Conservation (phyloP, 805 yeast species). For the Nakazawaea wyomingensis region DNA sequence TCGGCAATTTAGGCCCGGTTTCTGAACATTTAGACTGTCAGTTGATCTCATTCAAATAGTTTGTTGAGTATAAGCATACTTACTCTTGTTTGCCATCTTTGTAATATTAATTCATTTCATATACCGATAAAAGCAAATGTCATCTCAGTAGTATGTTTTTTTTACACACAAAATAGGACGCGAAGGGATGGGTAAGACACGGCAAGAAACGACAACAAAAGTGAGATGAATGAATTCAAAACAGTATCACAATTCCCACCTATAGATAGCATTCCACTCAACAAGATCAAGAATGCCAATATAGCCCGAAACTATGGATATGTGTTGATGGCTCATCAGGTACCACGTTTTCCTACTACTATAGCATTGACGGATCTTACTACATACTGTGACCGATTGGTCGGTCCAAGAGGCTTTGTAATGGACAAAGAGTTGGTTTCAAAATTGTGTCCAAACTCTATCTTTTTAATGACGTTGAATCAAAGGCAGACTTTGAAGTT, state of each 20-base stretch:
- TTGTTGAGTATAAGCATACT: too few relatives aligned
- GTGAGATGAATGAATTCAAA: neutral
- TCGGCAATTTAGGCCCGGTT: constrained; percentile 15
- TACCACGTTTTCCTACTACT: neutral
- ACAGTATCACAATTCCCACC: constrained; percentile 7
- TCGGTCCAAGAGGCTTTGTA: neutral
- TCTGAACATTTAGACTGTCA: constrained; percentile 1
- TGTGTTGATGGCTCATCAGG: neutral
- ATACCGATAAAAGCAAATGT: too few relatives aligned
- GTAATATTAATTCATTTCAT: too few relatives aligned
- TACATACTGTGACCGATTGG: neutral
- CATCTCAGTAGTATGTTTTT: too few relatives aligned
- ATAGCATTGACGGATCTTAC: constrained; percentile 9
- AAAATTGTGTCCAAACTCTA: neutral
- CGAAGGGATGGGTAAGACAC: too few relatives aligned
- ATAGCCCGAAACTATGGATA: constrained; percentile 2
- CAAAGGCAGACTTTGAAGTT: neutral
- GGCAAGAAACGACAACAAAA: too few relatives aligned
- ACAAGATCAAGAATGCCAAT: constrained; percentile 8
- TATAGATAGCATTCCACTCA: neutral
- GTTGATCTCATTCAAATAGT: neutral
- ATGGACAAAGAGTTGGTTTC: neutral
- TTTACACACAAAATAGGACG: too few relatives aligned
- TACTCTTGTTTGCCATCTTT: constrained; percentile 4
- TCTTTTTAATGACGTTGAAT: constrained; percentile 1